Base-by-base conservation (phyloP, 129 eudicot species). In the Artemisia annua region DNA sequence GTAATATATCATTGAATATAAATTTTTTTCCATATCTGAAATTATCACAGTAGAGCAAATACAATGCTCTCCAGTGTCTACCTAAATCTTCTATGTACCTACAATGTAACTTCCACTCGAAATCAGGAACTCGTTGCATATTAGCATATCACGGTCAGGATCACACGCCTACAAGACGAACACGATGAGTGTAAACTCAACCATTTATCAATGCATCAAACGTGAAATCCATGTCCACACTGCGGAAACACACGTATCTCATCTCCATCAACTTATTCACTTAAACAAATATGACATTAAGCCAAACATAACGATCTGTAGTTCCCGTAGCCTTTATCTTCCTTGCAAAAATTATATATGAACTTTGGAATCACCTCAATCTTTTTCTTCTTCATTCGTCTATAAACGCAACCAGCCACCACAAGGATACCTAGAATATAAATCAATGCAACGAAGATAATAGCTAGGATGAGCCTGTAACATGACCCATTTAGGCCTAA, bases 121-220 rank as follows among this genome's bases (percentile, higher is more conserved):
- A 14, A 49, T 20, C 65, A 75, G 81, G 58, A 69, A 60, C 54
- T 77, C 81, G 10, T 75, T 28, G 32, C 81, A 18, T 75, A 77
- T 53, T 57, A 46, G 70, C 76, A 77, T 35, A 75, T 77, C 12
- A 56, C 39, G 11, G 62, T 8, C 63, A 65, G 76, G 12, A 70
- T 14, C 3, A 77, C 26, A 75, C 63, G 56, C 15, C 81, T 61
- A 19, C 81, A 77, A 16, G 81, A 20, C 22, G 59, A 17, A n/a
- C 59, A 53, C 16, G 59, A 53, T 13, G 59, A 53, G 16, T 53
- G 59, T 6, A 18, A 53, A 14, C 59, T 18, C 8, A 53, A 11
- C 59, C 59, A 53, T 11, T 20, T 53, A 53, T 53, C 59, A 12
- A 53, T 16, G 16, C 59, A 53, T 5, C 8, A 9, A 53, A 53